phyloP scores from a whole-genome alignment of 2,329 filamentous ascomycete species.

The Tolypocladium endophyticum region DNA sequence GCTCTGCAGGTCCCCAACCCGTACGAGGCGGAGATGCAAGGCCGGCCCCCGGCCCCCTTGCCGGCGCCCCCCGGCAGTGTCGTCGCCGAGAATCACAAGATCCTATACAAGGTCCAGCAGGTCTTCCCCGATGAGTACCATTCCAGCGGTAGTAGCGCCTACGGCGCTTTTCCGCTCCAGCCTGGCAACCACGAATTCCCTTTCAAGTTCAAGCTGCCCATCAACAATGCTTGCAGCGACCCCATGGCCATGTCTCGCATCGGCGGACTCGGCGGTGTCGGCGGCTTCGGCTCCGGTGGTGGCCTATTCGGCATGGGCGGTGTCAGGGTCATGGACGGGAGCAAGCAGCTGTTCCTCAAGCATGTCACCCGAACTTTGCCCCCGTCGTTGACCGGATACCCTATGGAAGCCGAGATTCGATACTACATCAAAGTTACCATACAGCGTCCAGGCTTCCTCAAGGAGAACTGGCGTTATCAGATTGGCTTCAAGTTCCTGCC shows the following conservation, averaged over 20 bases:
- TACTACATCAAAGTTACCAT: constrained; percentile 97
- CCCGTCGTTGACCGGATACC: constrained; percentile 79
- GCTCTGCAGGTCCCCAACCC: constrained; percentile 43
- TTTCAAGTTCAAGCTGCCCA: constrained; percentile 66
- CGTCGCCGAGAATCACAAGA: constrained; percentile 54
- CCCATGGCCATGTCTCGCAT: constrained; percentile 41
- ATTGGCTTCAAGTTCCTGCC: constrained; percentile 77
- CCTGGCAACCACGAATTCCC: constrained; percentile 66
- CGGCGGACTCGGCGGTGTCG: constrained; percentile 41
- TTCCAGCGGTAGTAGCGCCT: constrained; percentile 26
- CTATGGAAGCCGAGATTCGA: constrained; percentile 76
- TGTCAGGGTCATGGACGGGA: constrained; percentile 52
- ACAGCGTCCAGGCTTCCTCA: constrained; percentile 76
- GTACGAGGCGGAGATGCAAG: constrained; percentile 30
- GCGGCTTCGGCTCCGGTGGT: constrained; percentile 34
- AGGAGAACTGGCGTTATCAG: constrained; percentile 71
- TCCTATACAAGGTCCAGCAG: constrained; percentile 63
- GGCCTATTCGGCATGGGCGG: constrained; percentile 39
- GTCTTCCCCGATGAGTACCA: constrained; percentile 56
- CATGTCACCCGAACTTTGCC: constrained; percentile 84
- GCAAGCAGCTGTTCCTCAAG: constrained; percentile 47
- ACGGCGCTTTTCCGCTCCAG: constrained; percentile 47
- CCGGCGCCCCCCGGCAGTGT: constrained; percentile 29
- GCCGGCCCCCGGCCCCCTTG: constrained; percentile 11
- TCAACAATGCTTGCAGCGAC: constrained; percentile 63